Percentiles rank a stretch among this genome's conserved stretches.
phyloP scores from a whole-genome alignment of 768 basidiomycete species.

The Russula brevipes region DNA sequence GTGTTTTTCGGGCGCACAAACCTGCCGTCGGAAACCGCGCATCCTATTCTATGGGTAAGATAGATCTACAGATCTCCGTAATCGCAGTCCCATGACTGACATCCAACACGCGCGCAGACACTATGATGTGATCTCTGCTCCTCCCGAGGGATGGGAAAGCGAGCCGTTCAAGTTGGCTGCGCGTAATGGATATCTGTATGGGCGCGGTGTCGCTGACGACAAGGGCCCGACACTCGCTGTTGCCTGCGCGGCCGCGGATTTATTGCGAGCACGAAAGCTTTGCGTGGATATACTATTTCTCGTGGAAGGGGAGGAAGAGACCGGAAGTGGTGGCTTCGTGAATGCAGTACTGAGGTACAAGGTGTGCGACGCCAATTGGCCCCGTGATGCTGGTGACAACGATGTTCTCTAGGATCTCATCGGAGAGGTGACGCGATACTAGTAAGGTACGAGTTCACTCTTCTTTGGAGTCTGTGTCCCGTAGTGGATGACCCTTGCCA shows the following conservation, averaged over 20 bases:
- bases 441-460: slow-evolving; percentile 51
- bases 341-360: slow-evolving; percentile 73
- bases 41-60: slow-evolving; percentile 86
- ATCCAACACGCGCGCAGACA: slow-evolving; percentile 49
- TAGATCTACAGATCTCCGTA: neutral
- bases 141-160: slow-evolving; percentile 66
- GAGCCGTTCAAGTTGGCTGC: slow-evolving; percentile 82
- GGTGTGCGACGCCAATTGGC: slow-evolving; percentile 37
- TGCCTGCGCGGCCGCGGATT: slow-evolving; percentile 82
- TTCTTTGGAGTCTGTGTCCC: neutral
- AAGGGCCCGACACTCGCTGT: slow-evolving; percentile 93
- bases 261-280: slow-evolving; percentile 66
- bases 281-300: slow-evolving; percentile 85
- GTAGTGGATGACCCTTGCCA: neutral
- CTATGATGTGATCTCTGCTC: slow-evolving; percentile 93
- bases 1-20: slow-evolving; percentile 70
- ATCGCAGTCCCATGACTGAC: neutral
- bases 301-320: slow-evolving; percentile 96
- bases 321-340: slow-evolving; percentile 82
- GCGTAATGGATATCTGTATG: slow-evolving; percentile 84
- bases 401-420: slow-evolving; percentile 58
- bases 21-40: slow-evolving; percentile 53
- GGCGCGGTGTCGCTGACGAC: slow-evolving; percentile 88
- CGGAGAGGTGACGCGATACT: slow-evolving; percentile 83
- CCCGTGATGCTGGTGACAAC: neutral